A percentile compares a stretch with the other conserved stretches of the same genome.
phyloP scores from a whole-genome alignment of 208 protist species.

The Crithidia acanthocephali region DNA sequence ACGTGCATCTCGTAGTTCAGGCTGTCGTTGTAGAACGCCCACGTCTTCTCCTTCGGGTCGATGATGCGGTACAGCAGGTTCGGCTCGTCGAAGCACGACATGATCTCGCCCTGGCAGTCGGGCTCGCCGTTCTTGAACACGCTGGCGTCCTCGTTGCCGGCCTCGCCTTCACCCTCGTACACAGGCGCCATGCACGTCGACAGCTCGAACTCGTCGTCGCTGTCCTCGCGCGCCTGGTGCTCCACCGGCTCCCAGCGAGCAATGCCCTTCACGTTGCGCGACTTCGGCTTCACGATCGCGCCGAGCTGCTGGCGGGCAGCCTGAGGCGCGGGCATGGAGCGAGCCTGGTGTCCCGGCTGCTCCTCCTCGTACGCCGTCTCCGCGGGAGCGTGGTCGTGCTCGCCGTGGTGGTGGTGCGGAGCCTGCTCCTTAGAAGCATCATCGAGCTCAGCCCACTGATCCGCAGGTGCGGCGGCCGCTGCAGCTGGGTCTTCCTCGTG shows the following conservation, averaged over 20 bases:
- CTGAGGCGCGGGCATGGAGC: constrained; percentile 13
- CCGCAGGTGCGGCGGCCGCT: background rate
- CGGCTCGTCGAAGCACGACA: constrained; percentile 82
- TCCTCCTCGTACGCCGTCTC: constrained; percentile 5
- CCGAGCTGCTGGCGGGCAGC: background rate
- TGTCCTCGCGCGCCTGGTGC: constrained; percentile 35
- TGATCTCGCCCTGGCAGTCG: constrained; percentile 55
- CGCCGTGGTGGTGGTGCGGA: background rate
- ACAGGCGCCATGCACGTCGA: constrained; percentile 37
- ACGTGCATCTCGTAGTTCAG: constrained; percentile 77
- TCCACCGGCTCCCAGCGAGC: constrained; percentile 62
- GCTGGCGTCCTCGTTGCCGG: constrained; percentile 11
- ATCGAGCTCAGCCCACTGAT: constrained; percentile 2
- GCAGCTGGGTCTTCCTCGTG: background rate
- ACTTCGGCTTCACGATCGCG: constrained; percentile 43
- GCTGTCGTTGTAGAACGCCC: constrained; percentile 87
- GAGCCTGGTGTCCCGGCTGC: background rate
- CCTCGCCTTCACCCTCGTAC: constrained; percentile 45
- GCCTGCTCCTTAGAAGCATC: constrained; percentile 25
- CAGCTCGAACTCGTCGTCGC: constrained; percentile 77
- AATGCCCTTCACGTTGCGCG: constrained; percentile 38
- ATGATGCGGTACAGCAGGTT: constrained; percentile 81
- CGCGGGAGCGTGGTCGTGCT: background rate
- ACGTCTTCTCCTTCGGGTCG: constrained; percentile 64
- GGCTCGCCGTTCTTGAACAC: constrained; percentile 74